These are phyloP conservation scores for barley (Hordeum vulgare) DNA, from an alignment of 176 grass and related monocot genomes.

Conservation along the genomic window MorexV3_pseudomolecules_assembly NC_058521.1:217823912-217824411, in stretches of 20 bases:
- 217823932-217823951: not conserved
- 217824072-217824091: not conserved
- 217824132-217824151: not conserved
- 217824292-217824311: constrained; percentile 55
- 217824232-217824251: constrained; percentile 67
- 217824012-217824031: not conserved
- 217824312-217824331: constrained; percentile 77
- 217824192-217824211: constrained; percentile 13
- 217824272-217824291: constrained; percentile 67
- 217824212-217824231: constrained; percentile 70
- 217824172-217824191: not conserved
- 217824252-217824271: constrained; percentile 78
- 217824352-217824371: constrained; percentile 66
- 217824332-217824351: constrained; percentile 21
- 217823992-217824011: not conserved
- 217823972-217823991: not conserved
- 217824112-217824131: not conserved
- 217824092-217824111: not conserved
- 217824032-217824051: not conserved
- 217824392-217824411: constrained; percentile 25
- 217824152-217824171: too few relatives aligned
- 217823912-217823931: not conserved
- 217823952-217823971: not conserved
- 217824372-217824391: constrained; percentile 33
- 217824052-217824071: not conserved